Evolutionary conservation across 176 grass and related monocot genomes (phyloP), one percentile per base, ranked within the genome.

Genomic region (Oryza brachyantha): DNA sequence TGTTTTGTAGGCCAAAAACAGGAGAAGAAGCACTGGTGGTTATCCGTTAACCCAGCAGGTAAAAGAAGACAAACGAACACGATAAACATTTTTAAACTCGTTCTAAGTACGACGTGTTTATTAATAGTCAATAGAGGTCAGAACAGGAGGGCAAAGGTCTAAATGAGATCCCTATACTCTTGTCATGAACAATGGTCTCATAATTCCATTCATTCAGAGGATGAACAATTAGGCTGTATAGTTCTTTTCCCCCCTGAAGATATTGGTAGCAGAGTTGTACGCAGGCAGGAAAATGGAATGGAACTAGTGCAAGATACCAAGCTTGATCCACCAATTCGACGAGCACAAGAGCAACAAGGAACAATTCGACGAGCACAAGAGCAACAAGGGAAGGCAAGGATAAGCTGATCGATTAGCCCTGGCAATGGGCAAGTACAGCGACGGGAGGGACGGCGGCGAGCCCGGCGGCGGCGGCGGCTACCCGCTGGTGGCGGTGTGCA

Each of bases 401-500:
- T 43, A 8, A 13, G 19, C 10, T 66, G 21, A 34, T 74, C n/a
- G 37, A 0, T 26, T 41, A 26, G 37, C 66, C 13, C 66, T 14
- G 7, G 37, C 19, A 62, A 92, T 92, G 92, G 89, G 85, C 36
- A 94, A 84, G 79, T 86, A 88, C 70, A 46, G 72, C 67, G 88
- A 94, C 57, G 72, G 79, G 3, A 46, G 74, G 36, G 71, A 61
- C 19, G 68, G 13, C 21, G 41, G 41, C 13, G 64, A 36, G 25
- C 7, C 19, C 48, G 46, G 13, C 29, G 61, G n/a, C n/a, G n/a
- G n/a, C n/a, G n/a, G 21, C 1, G 38, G 31, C 69, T 88, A 73
- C 86, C 84, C 86, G 36, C 68, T 97, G 32, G 89, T 97, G 24
- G 94, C 94, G 19, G 91, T 92, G 61, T 90, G 86, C 79, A 97